Evolutionary conservation across 1,139 yeast genomes (phyloP).

Genomic region (Yamadazyma blattariae): DNA sequence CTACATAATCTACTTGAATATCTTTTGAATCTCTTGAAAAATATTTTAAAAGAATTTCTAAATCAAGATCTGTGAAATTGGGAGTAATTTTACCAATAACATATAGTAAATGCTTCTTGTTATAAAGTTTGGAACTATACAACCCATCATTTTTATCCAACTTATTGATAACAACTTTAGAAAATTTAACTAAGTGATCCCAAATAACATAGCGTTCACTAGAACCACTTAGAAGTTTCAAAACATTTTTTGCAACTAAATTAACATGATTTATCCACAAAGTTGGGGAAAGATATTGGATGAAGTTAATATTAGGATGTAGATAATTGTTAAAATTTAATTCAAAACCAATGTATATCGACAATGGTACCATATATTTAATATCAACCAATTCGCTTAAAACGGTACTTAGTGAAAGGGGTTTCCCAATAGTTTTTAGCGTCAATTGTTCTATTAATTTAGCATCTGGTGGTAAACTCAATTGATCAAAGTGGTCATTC

Average conservation of each 20-base stretch:
- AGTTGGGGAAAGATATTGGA: constrained; percentile 18
- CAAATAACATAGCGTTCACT: constrained; percentile 26
- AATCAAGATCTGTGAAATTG: constrained; percentile 20
- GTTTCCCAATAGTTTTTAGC: constrained; percentile 29
- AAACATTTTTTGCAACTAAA: constrained; percentile 1
- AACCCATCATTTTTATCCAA: constrained; percentile 14
- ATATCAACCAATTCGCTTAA: constrained; percentile 30
- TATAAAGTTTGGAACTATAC: constrained; percentile 21
- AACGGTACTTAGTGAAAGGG: constrained; percentile 22
- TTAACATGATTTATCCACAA: constrained; percentile 16
- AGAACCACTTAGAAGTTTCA: constrained; percentile 9
- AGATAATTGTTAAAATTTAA: constrained; percentile 11
- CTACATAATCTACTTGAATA: too few relatives aligned
- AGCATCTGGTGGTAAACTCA: constrained; percentile 21
- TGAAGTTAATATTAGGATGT: constrained; percentile 8
- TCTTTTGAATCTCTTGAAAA: constrained; percentile 25
- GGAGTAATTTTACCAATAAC: constrained; percentile 12
- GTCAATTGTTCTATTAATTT: constrained; percentile 18
- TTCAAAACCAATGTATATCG: too few relatives aligned
- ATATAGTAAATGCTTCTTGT: constrained; percentile 14
- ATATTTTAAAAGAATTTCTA: constrained; percentile 23
- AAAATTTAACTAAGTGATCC: constrained; percentile 19
- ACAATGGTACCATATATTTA: too few relatives aligned
- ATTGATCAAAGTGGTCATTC: constrained; percentile 12
- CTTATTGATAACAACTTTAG: constrained; percentile 11